Base-by-base conservation (phyloP, 176 grass and related monocot species). In the Dendrocalamus sinicus region DNA sequence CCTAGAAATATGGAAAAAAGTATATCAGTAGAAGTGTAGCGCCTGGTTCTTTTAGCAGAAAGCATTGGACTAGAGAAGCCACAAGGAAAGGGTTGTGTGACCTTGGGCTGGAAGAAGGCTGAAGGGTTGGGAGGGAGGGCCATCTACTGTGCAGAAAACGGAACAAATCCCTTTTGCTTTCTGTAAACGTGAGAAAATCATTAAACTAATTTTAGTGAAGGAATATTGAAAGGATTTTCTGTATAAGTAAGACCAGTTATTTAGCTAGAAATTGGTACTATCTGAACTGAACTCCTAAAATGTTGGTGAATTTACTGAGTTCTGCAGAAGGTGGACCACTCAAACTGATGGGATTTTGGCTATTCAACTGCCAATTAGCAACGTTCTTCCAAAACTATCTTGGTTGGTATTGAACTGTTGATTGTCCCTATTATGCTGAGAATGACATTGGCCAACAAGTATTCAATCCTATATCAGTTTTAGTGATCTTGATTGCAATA, bases 171-270 rank as follows among this genome's bases (percentile, higher is more conserved):
- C 9, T n/a, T 50, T 14, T 22, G 54, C 54, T 81, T 52, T 68
- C 28, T 23, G 17, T n/a, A 5, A 54, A 68, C 0, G 37, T 15
- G 12, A 68, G 63, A 54, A 81, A 67, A 81, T 40, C 28, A 61
- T 58, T n/a, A 10, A 60, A 78, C 20, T 46, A 41, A 78, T 62
- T 44, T 77, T 24, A 43, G 3, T 60, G 37, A 77, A 77, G 75
- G 54, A 60, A 77, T 41, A 60, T 40, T 4, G 52, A 6, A n/a
- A 22, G 26, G 35, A 55, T 77, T 41, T 16, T n/a, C 53, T 43
- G 35, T 43, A 58, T 61, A 61, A 1, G 9, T 58, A 77, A 2
- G 22, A 40, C 61, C 20, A 60, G 22, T 12, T 59, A 77, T 58
- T 61, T 77, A 61, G 32, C 54, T 43, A 44, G 12, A 77, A 60